These are phyloP conservation scores for Westerdykella aurantiaca DNA, from an alignment of 2,329 filamentous ascomycete species.

Conservation along the genomic window DNA sequence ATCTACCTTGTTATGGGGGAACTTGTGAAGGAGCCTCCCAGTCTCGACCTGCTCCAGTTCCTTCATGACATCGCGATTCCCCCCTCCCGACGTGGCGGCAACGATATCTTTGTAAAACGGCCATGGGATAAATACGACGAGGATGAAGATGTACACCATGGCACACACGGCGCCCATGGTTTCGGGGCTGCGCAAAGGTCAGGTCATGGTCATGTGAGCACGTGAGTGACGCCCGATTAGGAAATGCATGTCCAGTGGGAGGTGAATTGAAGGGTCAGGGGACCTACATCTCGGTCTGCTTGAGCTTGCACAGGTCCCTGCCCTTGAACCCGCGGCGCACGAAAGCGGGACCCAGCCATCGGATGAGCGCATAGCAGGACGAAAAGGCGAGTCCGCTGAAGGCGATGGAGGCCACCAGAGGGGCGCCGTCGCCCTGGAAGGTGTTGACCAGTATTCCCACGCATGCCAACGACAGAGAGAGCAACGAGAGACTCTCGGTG, in stretches of 20 bases:
- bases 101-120: conserved; percentile 98
- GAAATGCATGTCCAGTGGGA: neutral
- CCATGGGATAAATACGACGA: conserved; percentile 93
- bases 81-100: conserved; percentile 85
- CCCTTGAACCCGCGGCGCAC: conserved; percentile 84
- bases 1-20: conserved; percentile 84
- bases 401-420: conserved; percentile 79
- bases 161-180: conserved; percentile 94
- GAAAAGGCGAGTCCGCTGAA: conserved; percentile 81
- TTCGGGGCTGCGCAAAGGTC: conserved; percentile 58
- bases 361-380: conserved; percentile 75
- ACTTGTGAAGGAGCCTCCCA: conserved; percentile 81
- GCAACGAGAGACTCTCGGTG: conserved; percentile 52
- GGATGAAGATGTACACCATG: conserved; percentile 79
- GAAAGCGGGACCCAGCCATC: conserved; percentile 89
- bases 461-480: conserved; percentile 63
- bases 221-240: conserved; percentile 5
- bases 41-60: conserved; percentile 68
- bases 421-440: conserved; percentile 78
- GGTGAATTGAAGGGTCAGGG: neutral
- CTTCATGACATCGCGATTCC: conserved; percentile 80
- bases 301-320: conserved; percentile 75
- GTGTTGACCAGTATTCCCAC: conserved; percentile 72
- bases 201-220: conserved; percentile 13
- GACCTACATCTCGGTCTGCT: conserved; percentile 66